phyloP scores from a whole-genome alignment of 1,284 basidiomycete species.

The Phellinidium pouzarii region DNA sequence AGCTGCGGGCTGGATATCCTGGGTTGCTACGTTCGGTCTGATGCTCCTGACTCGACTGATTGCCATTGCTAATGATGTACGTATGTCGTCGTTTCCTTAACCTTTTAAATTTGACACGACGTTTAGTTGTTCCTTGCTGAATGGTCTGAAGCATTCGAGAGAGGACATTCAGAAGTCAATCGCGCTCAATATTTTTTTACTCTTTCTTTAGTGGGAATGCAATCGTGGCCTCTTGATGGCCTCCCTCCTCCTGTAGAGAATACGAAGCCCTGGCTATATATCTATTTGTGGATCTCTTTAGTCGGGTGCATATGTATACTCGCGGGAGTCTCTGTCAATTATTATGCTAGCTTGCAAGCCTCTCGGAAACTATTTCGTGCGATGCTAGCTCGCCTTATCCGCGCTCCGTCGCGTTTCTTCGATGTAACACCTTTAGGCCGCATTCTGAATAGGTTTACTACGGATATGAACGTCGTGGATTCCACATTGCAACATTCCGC shows the following conservation, averaged over 20 bases:
- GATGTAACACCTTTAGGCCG: constrained; percentile 65
- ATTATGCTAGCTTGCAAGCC: constrained; percentile 60
- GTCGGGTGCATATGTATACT: constrained; percentile 48
- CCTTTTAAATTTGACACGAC: not conserved
- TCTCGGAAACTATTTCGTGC: constrained; percentile 51
- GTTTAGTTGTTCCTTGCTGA: constrained; percentile 52
- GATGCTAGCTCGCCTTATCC: constrained; percentile 47
- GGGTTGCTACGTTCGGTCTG: constrained; percentile 46
- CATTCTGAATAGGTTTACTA: constrained; percentile 74
- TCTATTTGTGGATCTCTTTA: constrained; percentile 56
- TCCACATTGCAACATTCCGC: constrained; percentile 53
- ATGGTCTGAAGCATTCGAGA: constrained; percentile 59
- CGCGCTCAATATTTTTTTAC: constrained; percentile 21
- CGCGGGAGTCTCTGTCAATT: constrained; percentile 53
- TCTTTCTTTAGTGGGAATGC: constrained; percentile 27
- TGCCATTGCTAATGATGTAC: constrained; percentile 52
- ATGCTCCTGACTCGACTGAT: constrained; percentile 52
- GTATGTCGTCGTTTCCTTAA: constrained; percentile 12
- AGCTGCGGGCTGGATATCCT: constrained; percentile 51
- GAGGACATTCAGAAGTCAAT: constrained; percentile 22
- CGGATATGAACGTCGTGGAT: constrained; percentile 74
- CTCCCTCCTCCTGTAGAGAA: constrained; percentile 52
- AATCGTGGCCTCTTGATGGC: constrained; percentile 27
- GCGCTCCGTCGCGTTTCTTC: constrained; percentile 61
- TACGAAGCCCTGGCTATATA: constrained; percentile 58